Evolutionary conservation across 2,329 filamentous ascomycete genomes (phyloP).

Genomic region (Tolypocladium sp.): DNA sequence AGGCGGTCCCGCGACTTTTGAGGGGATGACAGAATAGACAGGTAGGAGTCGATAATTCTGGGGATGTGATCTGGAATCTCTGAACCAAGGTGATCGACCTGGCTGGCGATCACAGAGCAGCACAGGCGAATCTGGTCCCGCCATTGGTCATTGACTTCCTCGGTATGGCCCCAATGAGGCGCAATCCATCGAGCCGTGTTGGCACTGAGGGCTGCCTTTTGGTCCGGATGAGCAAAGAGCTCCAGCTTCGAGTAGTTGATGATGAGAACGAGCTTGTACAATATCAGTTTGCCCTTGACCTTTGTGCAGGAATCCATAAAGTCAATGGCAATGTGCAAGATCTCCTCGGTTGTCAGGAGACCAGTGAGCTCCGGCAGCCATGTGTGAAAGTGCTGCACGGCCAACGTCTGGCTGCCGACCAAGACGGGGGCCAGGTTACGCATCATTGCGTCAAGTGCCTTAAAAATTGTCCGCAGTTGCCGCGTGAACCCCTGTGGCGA

Average conservation of each 20-base stretch:
- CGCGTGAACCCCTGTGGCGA: slow-evolving; percentile 66
- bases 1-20: slow-evolving; percentile 53
- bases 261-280: slow-evolving; percentile 89
- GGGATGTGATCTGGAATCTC: slow-evolving; percentile 85
- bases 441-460: slow-evolving; percentile 84
- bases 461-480: slow-evolving; percentile 80
- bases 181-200: slow-evolving; percentile 87
- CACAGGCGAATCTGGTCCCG: slow-evolving; percentile 88
- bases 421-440: slow-evolving; percentile 74
- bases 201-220: slow-evolving; percentile 62
- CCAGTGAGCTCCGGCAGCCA: slow-evolving; percentile 89
- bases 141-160: slow-evolving; percentile 73
- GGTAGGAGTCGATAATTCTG: slow-evolving; percentile 84
- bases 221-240: slow-evolving; percentile 71
- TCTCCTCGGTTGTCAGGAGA: slow-evolving; percentile 71
- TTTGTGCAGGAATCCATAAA: slow-evolving; percentile 85
- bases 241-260: slow-evolving; percentile 81
- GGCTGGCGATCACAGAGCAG: slow-evolving; percentile 83
- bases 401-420: slow-evolving; percentile 87
- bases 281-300: slow-evolving; percentile 81
- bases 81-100: slow-evolving; percentile 67
- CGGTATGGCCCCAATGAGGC: slow-evolving; percentile 80
- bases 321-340: slow-evolving; percentile 82
- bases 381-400: slow-evolving; percentile 92
- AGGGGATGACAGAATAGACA: slow-evolving; percentile 55